Evolutionary conservation across 2,329 filamentous ascomycete genomes (phyloP).

Genomic region (Sarocladiaceae sp.): DNA sequence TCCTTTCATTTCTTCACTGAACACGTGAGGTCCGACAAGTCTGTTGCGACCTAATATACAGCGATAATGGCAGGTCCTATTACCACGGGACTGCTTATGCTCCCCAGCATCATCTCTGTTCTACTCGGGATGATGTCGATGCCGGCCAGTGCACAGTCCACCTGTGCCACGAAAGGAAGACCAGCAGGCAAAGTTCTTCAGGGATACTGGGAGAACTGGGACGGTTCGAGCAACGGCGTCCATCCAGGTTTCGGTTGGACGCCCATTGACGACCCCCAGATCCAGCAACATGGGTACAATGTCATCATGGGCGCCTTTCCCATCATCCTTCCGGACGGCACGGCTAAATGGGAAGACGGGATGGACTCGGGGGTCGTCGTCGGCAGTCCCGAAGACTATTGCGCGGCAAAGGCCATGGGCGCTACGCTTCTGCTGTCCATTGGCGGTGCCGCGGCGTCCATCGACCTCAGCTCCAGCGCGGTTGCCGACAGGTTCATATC

Average conservation of each 20-base stretch:
- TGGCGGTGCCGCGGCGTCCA: slow-evolving; percentile 27
- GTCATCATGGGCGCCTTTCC: slow-evolving; percentile 30
- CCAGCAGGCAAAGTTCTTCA: slow-evolving; percentile 28
- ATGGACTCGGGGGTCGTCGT: slow-evolving; percentile 27
- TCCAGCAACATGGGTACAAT: slow-evolving; percentile 27
- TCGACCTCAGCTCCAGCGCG: slow-evolving; percentile 25
- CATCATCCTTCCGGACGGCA: slow-evolving; percentile 28
- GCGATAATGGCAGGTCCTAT: not conserved
- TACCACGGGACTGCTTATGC: not conserved
- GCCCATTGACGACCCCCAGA: slow-evolving; percentile 24
- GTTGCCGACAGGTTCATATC: slow-evolving; percentile 30
- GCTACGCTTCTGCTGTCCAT: slow-evolving; percentile 30
- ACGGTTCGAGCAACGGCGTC: slow-evolving; percentile 26
- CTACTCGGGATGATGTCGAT: slow-evolving; percentile 1
- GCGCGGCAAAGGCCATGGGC: slow-evolving; percentile 27
- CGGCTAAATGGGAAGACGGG: slow-evolving; percentile 26
- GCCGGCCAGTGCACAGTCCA: slow-evolving; percentile 15
- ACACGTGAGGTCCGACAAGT: not conserved
- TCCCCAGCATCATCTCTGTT: not conserved
- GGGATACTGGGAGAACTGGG: slow-evolving; percentile 34
- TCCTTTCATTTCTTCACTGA: not conserved
- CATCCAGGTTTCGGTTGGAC: slow-evolving; percentile 30
- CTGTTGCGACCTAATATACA: not conserved
- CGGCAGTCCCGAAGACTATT: slow-evolving; percentile 26
- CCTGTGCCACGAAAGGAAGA: slow-evolving; percentile 27